Percentiles rank a stretch among this genome's conserved stretches.
phyloP scores from a whole-genome alignment of 768 basidiomycete genomes.

The Lactarius deliciosus region DNA sequence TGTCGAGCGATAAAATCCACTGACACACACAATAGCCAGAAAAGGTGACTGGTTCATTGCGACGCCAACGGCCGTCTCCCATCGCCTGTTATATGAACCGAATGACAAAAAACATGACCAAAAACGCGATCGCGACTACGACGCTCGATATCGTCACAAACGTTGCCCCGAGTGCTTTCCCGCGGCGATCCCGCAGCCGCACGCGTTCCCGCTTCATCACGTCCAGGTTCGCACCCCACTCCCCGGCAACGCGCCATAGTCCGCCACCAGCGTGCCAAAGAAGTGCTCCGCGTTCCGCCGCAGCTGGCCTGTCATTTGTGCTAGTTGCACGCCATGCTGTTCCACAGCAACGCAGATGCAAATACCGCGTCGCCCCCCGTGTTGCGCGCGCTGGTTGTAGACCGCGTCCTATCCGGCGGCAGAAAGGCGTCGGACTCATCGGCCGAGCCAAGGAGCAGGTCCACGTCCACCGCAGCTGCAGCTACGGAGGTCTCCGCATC shows the following conservation, averaged over 20 bases:
- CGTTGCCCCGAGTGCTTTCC: too few relatives aligned
- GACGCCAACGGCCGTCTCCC: too few relatives aligned
- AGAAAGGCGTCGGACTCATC: conserved; percentile 33
- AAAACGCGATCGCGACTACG: too few relatives aligned
- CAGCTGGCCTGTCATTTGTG: conserved; percentile 81
- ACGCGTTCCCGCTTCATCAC: conserved; percentile 66
- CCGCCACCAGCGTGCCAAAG: conserved; percentile 65
- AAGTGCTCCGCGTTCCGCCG: conserved; percentile 82
- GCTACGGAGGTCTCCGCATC: too few relatives aligned
- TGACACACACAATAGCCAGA: too few relatives aligned
- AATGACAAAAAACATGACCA: conserved; percentile 70
- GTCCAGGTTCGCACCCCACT: conserved; percentile 63
- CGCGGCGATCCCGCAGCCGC: conserved; percentile 42
- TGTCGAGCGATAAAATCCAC: too few relatives aligned
- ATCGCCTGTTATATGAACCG: conserved; percentile 48
- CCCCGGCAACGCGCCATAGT: conserved; percentile 65
- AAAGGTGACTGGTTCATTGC: too few relatives aligned
- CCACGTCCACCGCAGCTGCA: background rate
- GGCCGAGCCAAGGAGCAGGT: conserved; percentile 17
- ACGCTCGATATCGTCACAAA: too few relatives aligned
- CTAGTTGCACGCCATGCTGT: conserved; percentile 36
- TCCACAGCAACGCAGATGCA: conserved; percentile 46
- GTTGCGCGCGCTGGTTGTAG: background rate
- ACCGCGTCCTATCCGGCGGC: conserved; percentile 30
- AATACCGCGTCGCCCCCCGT: conserved; percentile 32